Evolutionary conservation across 148 eudicot species (phyloP).

Genomic region (Linanthus parryae): DNA sequence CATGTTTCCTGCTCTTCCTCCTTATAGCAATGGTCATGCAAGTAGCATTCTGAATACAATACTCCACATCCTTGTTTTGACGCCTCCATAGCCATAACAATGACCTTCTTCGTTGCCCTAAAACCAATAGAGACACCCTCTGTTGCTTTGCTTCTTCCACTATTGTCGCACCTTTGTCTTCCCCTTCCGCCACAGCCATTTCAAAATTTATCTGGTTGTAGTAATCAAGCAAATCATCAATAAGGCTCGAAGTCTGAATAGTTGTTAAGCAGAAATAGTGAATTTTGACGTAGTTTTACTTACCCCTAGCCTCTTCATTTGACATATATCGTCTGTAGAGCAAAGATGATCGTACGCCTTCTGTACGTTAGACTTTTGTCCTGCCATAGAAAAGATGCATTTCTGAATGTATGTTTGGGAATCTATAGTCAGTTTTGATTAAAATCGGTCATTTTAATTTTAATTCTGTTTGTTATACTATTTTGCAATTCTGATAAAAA

Average conservation of each 20-base stretch:
- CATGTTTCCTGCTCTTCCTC: conserved; percentile 56
- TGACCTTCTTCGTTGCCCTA: conserved; percentile 57
- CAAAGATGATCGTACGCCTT: conserved; percentile 51
- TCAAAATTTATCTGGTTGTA: conserved; percentile 59
- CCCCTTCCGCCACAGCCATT: conserved; percentile 42
- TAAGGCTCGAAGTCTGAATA: background rate
- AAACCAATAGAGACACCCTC: conserved; percentile 43
- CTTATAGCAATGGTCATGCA: conserved; percentile 79
- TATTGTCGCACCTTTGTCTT: conserved; percentile 58
- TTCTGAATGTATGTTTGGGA: background rate
- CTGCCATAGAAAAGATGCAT: conserved; percentile 20
- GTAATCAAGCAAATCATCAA: background rate
- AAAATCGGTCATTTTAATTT: too few relatives aligned
- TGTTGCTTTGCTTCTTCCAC: conserved; percentile 56
- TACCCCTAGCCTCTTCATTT: conserved; percentile 61
- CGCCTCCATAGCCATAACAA: conserved; percentile 34
- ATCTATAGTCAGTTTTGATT: background rate
- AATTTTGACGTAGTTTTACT: conserved; percentile 5
- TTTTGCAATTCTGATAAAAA: too few relatives aligned
- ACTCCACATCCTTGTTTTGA: conserved; percentile 37
- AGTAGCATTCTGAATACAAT: conserved; percentile 68
- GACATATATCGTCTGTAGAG: conserved; percentile 46
- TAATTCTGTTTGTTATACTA: too few relatives aligned
- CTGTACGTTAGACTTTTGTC: conserved; percentile 19
- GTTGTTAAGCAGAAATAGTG: background rate